Conservation (phyloP, 768 basidiomycete genomes). For the Austroboletus festivus region DNA sequence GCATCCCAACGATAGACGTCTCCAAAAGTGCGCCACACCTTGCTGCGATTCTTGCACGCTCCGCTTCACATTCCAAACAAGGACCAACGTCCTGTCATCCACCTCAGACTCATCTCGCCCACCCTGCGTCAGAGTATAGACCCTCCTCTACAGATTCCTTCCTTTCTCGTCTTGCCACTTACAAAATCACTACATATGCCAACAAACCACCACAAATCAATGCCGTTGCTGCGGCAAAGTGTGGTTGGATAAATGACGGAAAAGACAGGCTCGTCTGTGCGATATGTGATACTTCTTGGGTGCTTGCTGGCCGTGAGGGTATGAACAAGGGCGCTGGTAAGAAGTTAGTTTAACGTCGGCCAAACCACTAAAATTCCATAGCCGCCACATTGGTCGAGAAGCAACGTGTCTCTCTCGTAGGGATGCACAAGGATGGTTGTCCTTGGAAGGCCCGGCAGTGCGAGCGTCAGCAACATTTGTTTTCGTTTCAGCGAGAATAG, state of each 20-base stretch:
- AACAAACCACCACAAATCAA: slow-evolving; percentile 74
- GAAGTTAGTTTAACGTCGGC: slow-evolving; percentile 33
- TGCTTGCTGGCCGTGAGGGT: slow-evolving; percentile 65
- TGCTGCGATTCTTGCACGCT: slow-evolving; percentile 66
- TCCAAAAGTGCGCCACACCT: slow-evolving; percentile 68
- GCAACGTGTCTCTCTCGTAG: slow-evolving; percentile 61
- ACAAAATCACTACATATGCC: slow-evolving; percentile 74
- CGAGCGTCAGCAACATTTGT: slow-evolving; percentile 50
- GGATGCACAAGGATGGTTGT: slow-evolving; percentile 76
- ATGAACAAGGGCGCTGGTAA: slow-evolving; percentile 75
- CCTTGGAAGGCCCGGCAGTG: slow-evolving; percentile 84
- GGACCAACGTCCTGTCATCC: slow-evolving; percentile 45
- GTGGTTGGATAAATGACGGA: slow-evolving; percentile 82
- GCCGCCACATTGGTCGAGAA: slow-evolving; percentile 72
- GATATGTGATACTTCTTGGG: slow-evolving; percentile 71
- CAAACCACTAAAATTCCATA: slow-evolving; percentile 28
- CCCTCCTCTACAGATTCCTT: slow-evolving; percentile 77
- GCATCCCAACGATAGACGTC: slow-evolving; percentile 24
- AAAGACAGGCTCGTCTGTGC: slow-evolving; percentile 77
- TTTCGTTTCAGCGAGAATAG: background rate
- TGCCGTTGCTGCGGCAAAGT: slow-evolving; percentile 76
- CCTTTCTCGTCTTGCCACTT: slow-evolving; percentile 70
- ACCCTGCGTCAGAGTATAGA: slow-evolving; percentile 58
- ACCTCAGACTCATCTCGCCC: slow-evolving; percentile 18
- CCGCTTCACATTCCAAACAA: slow-evolving; percentile 52